Conservation (phyloP, 2,329 filamentous ascomycete genomes). For the Trichoderma pleuroti region DNA sequence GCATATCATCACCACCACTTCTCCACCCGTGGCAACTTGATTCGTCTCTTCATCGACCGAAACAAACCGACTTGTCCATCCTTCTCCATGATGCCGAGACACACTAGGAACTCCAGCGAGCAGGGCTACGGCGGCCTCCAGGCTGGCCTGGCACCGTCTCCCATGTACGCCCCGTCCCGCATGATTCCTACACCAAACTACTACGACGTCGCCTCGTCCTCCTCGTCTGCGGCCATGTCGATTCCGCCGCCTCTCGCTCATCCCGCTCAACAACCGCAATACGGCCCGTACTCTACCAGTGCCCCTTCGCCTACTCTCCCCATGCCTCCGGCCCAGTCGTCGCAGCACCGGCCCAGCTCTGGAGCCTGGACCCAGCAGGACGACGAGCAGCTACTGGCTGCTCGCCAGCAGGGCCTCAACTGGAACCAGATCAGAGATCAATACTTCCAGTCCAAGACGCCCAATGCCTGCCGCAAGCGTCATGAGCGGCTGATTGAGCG, state of each 20-base stretch:
- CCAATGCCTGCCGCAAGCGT: constrained; percentile 84
- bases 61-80: constrained; percentile 10
- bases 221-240: constrained; percentile 14
- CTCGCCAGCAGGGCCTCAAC: constrained; percentile 72
- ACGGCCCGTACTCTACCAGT: constrained; percentile 39
- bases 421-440: constrained; percentile 76
- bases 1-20: not conserved
- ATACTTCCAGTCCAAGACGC: constrained; percentile 73
- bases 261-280: constrained; percentile 25
- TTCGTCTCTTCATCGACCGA: constrained; percentile 1
- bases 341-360: constrained; percentile 55
- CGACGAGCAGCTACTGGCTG: constrained; percentile 68
- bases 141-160: constrained; percentile 40
- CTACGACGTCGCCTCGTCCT: constrained; percentile 34
- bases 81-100: constrained; percentile 43
- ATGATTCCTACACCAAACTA: constrained; percentile 35
- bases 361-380: constrained; percentile 71
- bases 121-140: constrained; percentile 37
- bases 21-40: not conserved
- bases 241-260: constrained; percentile 12
- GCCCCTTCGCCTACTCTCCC: constrained; percentile 32
- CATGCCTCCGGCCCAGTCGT: constrained; percentile 43
- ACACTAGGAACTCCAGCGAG: constrained; percentile 39
- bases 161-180: constrained; percentile 42
- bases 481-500: constrained; percentile 82